These are phyloP conservation scores for Nitzschia sp. DNA, from an alignment of 108 stramenopile species.

Conservation along the genomic window DNA sequence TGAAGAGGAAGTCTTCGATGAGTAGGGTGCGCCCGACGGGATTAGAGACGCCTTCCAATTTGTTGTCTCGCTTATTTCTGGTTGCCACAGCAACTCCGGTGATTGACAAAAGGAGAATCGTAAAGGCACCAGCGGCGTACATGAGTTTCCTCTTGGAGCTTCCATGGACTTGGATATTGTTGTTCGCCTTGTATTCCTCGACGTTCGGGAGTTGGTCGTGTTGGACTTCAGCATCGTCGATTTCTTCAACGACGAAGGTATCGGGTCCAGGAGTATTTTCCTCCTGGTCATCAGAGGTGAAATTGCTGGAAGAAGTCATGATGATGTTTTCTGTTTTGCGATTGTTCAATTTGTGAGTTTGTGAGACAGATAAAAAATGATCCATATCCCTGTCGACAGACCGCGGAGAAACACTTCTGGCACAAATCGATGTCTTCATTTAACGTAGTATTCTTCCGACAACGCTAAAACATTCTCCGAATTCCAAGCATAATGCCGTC, in stretches of 20 bases:
- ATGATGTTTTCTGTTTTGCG: background rate
- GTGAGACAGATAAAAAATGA: no score
- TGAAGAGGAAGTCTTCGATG: conserved; percentile 4
- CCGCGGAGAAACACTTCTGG: no score
- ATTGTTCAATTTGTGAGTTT: conserved; percentile 3
- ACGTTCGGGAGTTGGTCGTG: conserved; percentile 34
- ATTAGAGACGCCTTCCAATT: no score
- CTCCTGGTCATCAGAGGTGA: background rate
- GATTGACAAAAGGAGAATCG: background rate
- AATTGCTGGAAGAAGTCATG: no score
- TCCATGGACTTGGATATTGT: background rate
- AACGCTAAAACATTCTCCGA: no score
- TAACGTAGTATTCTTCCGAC: no score
- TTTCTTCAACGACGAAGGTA: background rate
- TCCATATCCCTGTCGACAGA: no score
- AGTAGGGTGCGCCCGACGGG: background rate
- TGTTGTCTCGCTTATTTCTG: background rate
- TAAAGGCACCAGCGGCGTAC: background rate
- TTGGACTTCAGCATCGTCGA: background rate
- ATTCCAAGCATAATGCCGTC: no score
- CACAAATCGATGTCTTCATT: no score
- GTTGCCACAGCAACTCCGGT: background rate
- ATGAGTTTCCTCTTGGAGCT: background rate
- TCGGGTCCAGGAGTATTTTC: background rate
- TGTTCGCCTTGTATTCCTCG: conserved; percentile 35